Conservation (phyloP, 163 green algal genomes). For the Chlorella variabilis region DNA sequence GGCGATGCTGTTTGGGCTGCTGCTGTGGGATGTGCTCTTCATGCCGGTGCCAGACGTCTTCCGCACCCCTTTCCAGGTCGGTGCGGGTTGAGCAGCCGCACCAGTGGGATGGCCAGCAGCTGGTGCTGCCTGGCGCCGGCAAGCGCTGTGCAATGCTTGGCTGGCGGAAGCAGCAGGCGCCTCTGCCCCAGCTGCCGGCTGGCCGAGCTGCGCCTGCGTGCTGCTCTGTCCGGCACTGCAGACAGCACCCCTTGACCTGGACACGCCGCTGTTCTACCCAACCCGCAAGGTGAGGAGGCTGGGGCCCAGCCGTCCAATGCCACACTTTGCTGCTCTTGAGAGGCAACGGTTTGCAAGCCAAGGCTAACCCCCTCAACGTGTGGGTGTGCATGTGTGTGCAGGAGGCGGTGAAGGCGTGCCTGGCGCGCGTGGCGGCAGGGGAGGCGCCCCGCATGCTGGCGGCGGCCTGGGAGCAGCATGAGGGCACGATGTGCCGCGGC, state of each 20-base stretch:
- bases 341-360: no score
- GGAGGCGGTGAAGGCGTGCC: constrained; percentile 60
- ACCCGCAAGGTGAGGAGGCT: constrained; percentile 44
- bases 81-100: background rate
- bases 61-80: constrained; percentile 75
- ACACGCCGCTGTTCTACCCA: constrained; percentile 82
- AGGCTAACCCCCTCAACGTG: no score
- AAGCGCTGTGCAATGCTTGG: no score
- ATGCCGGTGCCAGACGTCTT: constrained; percentile 75
- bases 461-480: constrained; percentile 61
- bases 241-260: constrained; percentile 86
- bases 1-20: constrained; percentile 85
- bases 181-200: no score
- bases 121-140: no score
- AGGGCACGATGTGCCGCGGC: constrained; percentile 62
- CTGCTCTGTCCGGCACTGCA: no score
- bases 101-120: no score
- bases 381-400: background rate
- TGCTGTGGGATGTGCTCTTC: constrained; percentile 93
- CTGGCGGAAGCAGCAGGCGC: no score
- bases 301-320: background rate
- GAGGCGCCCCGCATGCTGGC: constrained; percentile 52
- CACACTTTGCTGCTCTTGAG: no score
- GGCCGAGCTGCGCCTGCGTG: no score
- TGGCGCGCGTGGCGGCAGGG: constrained; percentile 69